Evolutionary conservation across 495 filamentous ascomycete species (phyloP).

Genomic region (Aspergillus hancockii): DNA sequence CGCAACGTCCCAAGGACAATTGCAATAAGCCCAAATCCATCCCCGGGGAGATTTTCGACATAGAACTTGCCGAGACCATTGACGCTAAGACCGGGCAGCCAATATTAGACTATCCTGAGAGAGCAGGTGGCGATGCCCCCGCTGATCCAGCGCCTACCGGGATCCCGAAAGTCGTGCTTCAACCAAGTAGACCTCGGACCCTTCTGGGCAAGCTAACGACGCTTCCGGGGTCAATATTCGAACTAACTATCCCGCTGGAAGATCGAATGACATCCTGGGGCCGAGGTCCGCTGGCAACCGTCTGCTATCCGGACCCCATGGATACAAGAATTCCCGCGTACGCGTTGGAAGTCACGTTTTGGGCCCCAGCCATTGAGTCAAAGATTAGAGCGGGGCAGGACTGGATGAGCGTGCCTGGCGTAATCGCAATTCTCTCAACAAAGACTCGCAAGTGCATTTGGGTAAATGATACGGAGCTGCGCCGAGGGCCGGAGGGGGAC

Average conservation of each 20-base stretch:
- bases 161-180: constrained; percentile 10
- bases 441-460: constrained; percentile 68
- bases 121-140: constrained; percentile 20
- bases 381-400: constrained; percentile 55
- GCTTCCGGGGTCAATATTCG: constrained; percentile 46
- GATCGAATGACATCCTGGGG: constrained; percentile 74
- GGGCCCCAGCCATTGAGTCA: constrained; percentile 61
- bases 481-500: constrained; percentile 41
- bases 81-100: constrained; percentile 44
- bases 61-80: constrained; percentile 42
- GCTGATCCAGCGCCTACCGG: constrained; percentile 15
- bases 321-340: constrained; percentile 77
- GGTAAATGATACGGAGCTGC: constrained; percentile 67
- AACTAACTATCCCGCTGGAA: constrained; percentile 62
- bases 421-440: constrained; percentile 69
- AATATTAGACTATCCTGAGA: constrained; percentile 29
- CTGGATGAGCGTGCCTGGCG: constrained; percentile 54
- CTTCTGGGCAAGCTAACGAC: constrained; percentile 47
- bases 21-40: constrained; percentile 7
- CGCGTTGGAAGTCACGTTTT: constrained; percentile 76
- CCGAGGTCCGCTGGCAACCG: constrained; percentile 59
- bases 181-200: constrained; percentile 40
- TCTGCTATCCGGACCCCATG: constrained; percentile 54
- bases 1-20: constrained; percentile 10
- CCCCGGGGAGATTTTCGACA: constrained; percentile 26